Percentiles rank a stretch among this genome's conserved stretches.
Evolutionary conservation across 2,329 filamentous ascomycete species (phyloP).

Genomic region (Ophiostoma perfectum): DNA sequence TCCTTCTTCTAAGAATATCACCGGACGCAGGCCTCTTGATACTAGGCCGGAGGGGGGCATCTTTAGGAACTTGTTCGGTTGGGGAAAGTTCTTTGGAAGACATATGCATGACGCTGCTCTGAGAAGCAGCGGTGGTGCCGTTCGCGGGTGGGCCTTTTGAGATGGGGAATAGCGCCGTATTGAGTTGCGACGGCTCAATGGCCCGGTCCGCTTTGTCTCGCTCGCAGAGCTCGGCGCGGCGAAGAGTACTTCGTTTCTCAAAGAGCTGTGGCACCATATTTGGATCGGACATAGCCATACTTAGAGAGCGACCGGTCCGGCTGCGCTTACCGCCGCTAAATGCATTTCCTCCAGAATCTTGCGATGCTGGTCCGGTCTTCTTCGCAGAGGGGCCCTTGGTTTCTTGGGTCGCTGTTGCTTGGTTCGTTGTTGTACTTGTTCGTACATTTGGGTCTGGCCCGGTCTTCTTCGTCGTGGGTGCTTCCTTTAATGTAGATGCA

Average conservation of each 20-base stretch:
- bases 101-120: background rate
- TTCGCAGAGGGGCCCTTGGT: background rate
- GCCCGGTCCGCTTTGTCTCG: conserved; percentile 43
- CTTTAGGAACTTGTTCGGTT: background rate
- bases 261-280: conserved; percentile 41
- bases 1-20: conserved; percentile 22
- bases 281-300: conserved; percentile 39
- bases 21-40: background rate
- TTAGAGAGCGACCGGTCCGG: conserved; percentile 35
- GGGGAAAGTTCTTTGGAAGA: background rate
- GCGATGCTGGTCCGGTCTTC: conserved; percentile 18
- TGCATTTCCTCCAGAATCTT: conserved; percentile 38
- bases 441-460: background rate
- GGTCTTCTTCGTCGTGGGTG: background rate
- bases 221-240: conserved; percentile 40
- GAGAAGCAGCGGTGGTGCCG: background rate
- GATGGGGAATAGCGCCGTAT: conserved; percentile 31
- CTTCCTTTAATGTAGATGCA: background rate
- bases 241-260: conserved; percentile 34
- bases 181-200: conserved; percentile 32
- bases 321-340: conserved; percentile 41
- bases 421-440: background rate
- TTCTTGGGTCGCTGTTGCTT: background rate
- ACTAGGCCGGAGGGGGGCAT: background rate
- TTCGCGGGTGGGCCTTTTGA: conserved; percentile 26